Evolutionary conservation across 2,329 filamentous ascomycete species (phyloP).

Genomic region (Fusarium chlamydosporum): DNA sequence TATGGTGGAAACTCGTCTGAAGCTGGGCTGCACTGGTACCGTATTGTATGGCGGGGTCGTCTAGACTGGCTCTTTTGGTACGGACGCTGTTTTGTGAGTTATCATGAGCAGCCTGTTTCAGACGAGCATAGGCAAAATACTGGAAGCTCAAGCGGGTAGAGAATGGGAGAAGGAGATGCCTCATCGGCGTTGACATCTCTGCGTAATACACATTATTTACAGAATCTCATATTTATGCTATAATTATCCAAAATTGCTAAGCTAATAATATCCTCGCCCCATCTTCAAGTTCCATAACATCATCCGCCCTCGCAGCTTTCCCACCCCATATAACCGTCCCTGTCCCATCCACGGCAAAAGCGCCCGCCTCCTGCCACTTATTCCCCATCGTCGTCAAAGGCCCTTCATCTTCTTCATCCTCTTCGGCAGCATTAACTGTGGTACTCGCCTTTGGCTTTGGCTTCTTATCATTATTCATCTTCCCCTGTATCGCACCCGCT

Average conservation of each 20-base stretch:
- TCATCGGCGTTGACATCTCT: not conserved
- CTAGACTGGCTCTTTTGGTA: constrained; percentile 25
- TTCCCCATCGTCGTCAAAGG: constrained; percentile 65
- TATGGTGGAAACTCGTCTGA: constrained; percentile 8
- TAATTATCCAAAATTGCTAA: constrained; percentile 10
- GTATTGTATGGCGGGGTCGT: constrained; percentile 6
- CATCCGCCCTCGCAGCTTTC: constrained; percentile 64
- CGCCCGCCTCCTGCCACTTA: constrained; percentile 69
- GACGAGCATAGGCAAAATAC: not conserved
- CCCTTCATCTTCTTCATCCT: constrained; percentile 53
- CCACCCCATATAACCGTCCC: constrained; percentile 66
- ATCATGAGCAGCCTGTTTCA: not conserved
- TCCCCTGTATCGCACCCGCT: constrained; percentile 61
- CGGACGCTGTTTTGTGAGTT: not conserved
- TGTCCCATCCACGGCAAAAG: constrained; percentile 65
- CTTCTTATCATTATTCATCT: constrained; percentile 48
- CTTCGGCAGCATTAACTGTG: not conserved
- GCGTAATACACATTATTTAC: not conserved
- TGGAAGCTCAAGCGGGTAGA: not conserved
- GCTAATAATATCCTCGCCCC: constrained; percentile 57
- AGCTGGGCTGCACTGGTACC: constrained; percentile 7
- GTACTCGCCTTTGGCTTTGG: constrained; percentile 13
- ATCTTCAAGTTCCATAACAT: constrained; percentile 68
- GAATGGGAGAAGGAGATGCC: not conserved
- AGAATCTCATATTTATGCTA: constrained; percentile 2